Base-by-base conservation (phyloP, 768 basidiomycete genomes). In the Chiua virens region DNA sequence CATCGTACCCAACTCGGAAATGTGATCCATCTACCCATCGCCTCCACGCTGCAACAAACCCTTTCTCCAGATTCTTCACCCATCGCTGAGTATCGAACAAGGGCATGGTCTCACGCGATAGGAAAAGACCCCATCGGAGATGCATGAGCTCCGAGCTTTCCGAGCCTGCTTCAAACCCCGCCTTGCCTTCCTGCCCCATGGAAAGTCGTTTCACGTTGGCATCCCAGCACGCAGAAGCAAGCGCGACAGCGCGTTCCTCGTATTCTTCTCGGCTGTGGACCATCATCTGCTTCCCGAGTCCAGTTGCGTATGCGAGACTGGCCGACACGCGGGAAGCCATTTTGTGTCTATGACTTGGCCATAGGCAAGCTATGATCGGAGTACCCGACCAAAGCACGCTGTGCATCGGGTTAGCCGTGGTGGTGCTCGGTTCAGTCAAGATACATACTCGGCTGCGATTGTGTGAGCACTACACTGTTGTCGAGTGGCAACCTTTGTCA, bases 331-430 rank as follows among this genome's bases (percentile, higher is more conserved):
- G 72, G 17, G 77, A 78, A 47, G 72, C 75, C 76, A 80, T 79
- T 58, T 78, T 80, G 55, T 75, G 67, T 35, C 59, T 52, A 51
- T 79, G 72, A 49, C 67, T 72, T 8, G 78, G 75, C 68, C 65
- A 79, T 18, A 69, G 47, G 39, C 67, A 71, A n/a, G 79, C 78
- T 25, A 80, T 57, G 34, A 80, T 68, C 25, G 79, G 79, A 2
- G 79, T 80, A 9, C 79, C 77, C 0, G 76, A 69, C 79, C 78
- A 79, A 22, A 80, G 64, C 30, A 79, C 74, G 58, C 76, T 78
- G 58, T 38, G 3, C 35, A 25, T 13, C 11, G 15, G 7, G n/a
- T 64, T 20, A 64, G 53, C 43, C 17, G 40, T 9, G 39, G 4
- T 0, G 4, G 30, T 8, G 4, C 7, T 45, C 32, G 15, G n/a